Evolutionary conservation across 768 basidiomycete species (phyloP), one percentile per base, ranked within the genome.

Genomic region (Dentipellis fragilis): DNA sequence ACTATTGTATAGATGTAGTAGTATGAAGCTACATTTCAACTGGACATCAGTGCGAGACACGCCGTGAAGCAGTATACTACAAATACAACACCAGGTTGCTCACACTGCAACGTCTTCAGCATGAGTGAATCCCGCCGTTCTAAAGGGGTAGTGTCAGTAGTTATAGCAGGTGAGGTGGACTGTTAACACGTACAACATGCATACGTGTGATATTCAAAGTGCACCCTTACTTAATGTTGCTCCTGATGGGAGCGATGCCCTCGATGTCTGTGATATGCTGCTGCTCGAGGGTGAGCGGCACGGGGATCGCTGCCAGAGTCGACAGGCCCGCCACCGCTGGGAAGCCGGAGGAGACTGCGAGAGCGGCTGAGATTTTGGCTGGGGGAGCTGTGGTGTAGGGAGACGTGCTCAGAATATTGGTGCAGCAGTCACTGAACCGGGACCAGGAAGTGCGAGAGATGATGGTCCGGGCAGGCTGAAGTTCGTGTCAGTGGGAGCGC

Each of bases 171-270:
- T n/a, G n/a, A n/a, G n/a, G n/a, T n/a, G n/a, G n/a, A n/a, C n/a
- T n/a, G n/a, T n/a, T n/a, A n/a, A n/a, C n/a, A n/a, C n/a, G n/a
- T n/a, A n/a, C n/a, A n/a, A n/a, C n/a, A n/a, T n/a, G n/a, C n/a
- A n/a, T n/a, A n/a, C n/a, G n/a, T n/a, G n/a, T n/a, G n/a, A n/a
- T n/a, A n/a, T n/a, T n/a, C n/a, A n/a, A n/a, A n/a, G n/a, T n/a
- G n/a, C n/a, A n/a, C n/a, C n/a, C n/a, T n/a, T n/a, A n/a, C n/a
- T n/a, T n/a, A n/a, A n/a, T n/a, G n/a, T n/a, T n/a, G n/a, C n/a
- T n/a, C n/a, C n/a, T n/a, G n/a, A n/a, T 97, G n/a, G 95, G 96
- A 8, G 97, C 95, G 63, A 98, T 94, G 57, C 95, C 96, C 69
- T 96, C 91, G 16, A 95, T 93, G 46, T 92, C 92, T 14, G 93